phyloP scores from a whole-genome alignment of 2,329 filamentous ascomycete genomes.

The Cercospora sp. region DNA sequence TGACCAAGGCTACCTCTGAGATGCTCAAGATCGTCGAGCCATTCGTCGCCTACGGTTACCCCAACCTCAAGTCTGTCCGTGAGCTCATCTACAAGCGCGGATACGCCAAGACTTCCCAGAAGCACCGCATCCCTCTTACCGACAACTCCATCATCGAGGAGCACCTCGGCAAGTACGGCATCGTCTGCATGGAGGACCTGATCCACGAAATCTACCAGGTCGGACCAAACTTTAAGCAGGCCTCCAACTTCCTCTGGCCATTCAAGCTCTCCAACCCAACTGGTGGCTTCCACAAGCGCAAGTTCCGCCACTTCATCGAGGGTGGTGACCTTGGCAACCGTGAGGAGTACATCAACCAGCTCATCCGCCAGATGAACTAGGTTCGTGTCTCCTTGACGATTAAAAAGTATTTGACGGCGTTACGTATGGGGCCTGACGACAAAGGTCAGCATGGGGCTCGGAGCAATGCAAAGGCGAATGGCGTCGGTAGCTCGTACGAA shows the following conservation, averaged over 20 bases:
- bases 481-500: conserved; percentile 24
- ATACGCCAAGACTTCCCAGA: conserved; percentile 92
- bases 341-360: conserved; percentile 94
- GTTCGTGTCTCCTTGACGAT: conserved; percentile 10
- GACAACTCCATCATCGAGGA: conserved; percentile 98
- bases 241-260: conserved; percentile 98
- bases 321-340: conserved; percentile 98
- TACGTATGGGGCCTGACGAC: conserved; percentile 11
- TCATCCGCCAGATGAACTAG: conserved; percentile 99
- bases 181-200: conserved; percentile 98
- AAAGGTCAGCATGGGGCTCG: conserved; percentile 7
- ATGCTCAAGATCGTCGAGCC: conserved; percentile 99
- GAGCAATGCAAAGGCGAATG: conserved; percentile 28
- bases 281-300: conserved; percentile 91
- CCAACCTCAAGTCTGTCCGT: conserved; percentile 98
- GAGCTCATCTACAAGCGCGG: conserved; percentile 99
- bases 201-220: conserved; percentile 99
- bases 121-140: conserved; percentile 93
- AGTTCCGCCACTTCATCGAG: conserved; percentile 99
- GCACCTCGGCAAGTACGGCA: conserved; percentile 95
- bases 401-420: conserved; percentile 15
- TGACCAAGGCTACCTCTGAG: conserved; percentile 96
- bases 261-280: conserved; percentile 99
- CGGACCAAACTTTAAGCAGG: conserved; percentile 97
- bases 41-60: conserved; percentile 98